Base-by-base conservation (phyloP, 1,284 basidiomycete genomes). In the Earliella scabrosa region DNA sequence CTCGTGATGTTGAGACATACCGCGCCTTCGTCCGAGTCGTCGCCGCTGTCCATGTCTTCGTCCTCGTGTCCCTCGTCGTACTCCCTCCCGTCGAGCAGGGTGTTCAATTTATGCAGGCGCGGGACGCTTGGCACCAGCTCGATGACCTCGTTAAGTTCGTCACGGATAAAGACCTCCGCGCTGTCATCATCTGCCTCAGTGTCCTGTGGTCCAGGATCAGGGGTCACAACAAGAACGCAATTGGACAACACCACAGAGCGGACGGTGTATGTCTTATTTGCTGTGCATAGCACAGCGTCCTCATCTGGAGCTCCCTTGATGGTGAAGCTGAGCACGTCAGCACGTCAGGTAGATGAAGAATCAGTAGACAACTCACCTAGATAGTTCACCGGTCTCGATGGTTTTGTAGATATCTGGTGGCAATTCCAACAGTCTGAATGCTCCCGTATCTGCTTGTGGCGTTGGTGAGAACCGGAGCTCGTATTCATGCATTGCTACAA, bases 191-290 rank as follows among this genome's bases (percentile, higher is more conserved):
- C 47, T 10, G 71, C 71, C 13, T 68, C 60, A 4, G 64, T 66
- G n/a, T 67, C 63, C 11, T 63, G 67, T 57, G 74, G 73, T 29
- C 73, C 68, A 3, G 82, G 77, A 6, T 61, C 60, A 11, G 86
- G 75, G 2, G 87, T 86, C 50, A 90, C 78, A 43, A 97, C 81
- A 13, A 93, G 78, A 32, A 95, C 76, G 1, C 92, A 88, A 71
- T 97, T 97, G 16, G 94, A 97, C 44, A 96, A 77, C 3, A 83
- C 80, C 8, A 97, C 87, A 0, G 93, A 90, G 55, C 94, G 87
- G 23, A 97, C 75, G 0, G 82, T 71, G 69, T 90, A 97, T 0
- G 95, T 97, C 68, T 83, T 86, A 58, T 87, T 78, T 0, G 78
- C 63, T 0, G 93, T 95, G 68, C 95, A 97, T 4, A 96, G 75